Percentiles rank a stretch among this genome's conserved stretches.
Evolutionary conservation across 2,329 filamentous ascomycete genomes (phyloP).

Genomic region (Beauveria scarabaeidicola): DNA sequence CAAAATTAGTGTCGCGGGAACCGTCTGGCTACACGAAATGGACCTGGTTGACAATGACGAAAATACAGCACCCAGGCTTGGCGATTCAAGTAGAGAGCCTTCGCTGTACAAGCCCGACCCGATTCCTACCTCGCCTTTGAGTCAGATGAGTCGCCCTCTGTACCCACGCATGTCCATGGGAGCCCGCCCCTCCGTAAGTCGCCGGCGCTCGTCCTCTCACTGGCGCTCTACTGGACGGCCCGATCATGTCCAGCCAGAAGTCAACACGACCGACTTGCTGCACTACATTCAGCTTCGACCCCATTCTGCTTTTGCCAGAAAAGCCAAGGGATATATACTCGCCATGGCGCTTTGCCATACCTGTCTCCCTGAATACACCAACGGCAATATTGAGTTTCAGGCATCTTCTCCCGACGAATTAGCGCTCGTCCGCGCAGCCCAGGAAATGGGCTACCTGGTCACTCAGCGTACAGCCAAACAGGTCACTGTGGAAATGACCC

Average conservation of each 20-base stretch:
- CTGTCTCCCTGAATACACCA: slow-evolving; percentile 69
- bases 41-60: slow-evolving; percentile 41
- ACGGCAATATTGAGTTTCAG: slow-evolving; percentile 68
- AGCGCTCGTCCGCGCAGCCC: slow-evolving; percentile 73
- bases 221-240: slow-evolving; percentile 41
- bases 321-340: slow-evolving; percentile 74
- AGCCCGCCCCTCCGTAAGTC: slow-evolving; percentile 21
- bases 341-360: slow-evolving; percentile 85
- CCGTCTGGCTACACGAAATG: slow-evolving; percentile 77
- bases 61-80: slow-evolving; percentile 14
- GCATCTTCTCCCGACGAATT: slow-evolving; percentile 86
- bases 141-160: slow-evolving; percentile 19
- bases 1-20: slow-evolving; percentile 82
- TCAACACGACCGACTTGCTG: slow-evolving; percentile 65
- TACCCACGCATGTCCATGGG: slow-evolving; percentile 23
- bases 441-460: slow-evolving; percentile 75
- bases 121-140: slow-evolving; percentile 21
- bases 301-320: slow-evolving; percentile 66
- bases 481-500: slow-evolving; percentile 45
- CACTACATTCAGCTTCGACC: slow-evolving; percentile 70
- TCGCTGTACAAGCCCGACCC: slow-evolving; percentile 23
- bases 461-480: slow-evolving; percentile 63
- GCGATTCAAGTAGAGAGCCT: slow-evolving; percentile 18
- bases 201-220: slow-evolving; percentile 38
- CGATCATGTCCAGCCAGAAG: slow-evolving; percentile 44